A percentile compares a stretch with the other conserved stretches of the same genome.
Conservation (phyloP, 345 rosid species). For the Salix brachista region DNA sequence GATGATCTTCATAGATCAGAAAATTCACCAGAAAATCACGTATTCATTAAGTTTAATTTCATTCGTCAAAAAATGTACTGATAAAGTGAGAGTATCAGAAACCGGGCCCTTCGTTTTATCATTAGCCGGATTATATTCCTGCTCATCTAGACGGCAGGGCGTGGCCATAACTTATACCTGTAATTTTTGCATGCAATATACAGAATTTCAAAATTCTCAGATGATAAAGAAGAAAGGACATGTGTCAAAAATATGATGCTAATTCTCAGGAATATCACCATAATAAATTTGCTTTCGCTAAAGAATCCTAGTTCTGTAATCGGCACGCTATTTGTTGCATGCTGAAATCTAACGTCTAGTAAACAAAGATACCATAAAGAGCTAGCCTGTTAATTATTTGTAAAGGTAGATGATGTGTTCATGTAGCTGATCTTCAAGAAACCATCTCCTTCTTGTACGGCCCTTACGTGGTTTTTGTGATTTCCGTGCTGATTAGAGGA, state of each 20-base stretch:
- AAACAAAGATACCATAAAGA: background rate
- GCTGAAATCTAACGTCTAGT: background rate
- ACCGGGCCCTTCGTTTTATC: slow-evolving; percentile 14
- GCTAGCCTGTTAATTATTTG: background rate
- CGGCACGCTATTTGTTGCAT: background rate
- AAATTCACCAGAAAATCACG: too few species aligned
- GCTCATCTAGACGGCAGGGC: background rate
- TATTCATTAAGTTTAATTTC: too few species aligned
- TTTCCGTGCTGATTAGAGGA: background rate
- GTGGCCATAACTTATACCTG: background rate
- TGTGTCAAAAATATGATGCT: background rate
- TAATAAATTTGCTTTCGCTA: background rate
- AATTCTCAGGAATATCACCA: background rate
- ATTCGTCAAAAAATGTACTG: background rate
- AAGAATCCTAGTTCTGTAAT: background rate
- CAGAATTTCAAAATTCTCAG: background rate
- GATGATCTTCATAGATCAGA: too few species aligned
- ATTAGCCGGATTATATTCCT: slow-evolving; percentile 2
- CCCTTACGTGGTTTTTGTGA: background rate
- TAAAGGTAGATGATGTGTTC: background rate
- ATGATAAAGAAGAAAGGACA: background rate
- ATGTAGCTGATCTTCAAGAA: background rate
- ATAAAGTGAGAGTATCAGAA: background rate
- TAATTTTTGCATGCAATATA: background rate
- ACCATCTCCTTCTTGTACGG: background rate